These are phyloP conservation scores for Debaryomyces fabryi DNA, from an alignment of 1,139 yeast species.

Conservation along the genomic window DNA sequence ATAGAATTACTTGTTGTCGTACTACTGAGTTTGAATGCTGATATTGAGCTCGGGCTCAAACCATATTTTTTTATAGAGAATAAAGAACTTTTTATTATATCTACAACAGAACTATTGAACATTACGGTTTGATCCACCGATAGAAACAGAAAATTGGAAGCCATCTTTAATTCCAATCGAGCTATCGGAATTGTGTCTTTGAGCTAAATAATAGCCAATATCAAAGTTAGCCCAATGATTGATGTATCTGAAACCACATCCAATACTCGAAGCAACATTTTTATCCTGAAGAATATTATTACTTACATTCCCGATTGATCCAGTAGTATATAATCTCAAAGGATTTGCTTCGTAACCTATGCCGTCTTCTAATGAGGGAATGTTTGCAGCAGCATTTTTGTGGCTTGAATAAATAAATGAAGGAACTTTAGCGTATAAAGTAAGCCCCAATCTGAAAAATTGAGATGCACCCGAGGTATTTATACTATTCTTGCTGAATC, in stretches of 20 bases:
- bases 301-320: constrained; percentile 36
- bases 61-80: not conserved
- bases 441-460: constrained; percentile 37
- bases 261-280: constrained; percentile 37
- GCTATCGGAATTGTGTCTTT: constrained; percentile 26
- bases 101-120: constrained; percentile 7
- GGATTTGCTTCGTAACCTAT: constrained; percentile 34
- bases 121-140: constrained; percentile 42
- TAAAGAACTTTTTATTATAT: not conserved
- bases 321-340: constrained; percentile 45
- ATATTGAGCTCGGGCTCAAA: constrained; percentile 1
- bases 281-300: constrained; percentile 29
- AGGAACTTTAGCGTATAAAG: constrained; percentile 44
- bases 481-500: constrained; percentile 42
- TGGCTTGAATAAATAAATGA: constrained; percentile 26
- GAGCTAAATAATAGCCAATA: constrained; percentile 47
- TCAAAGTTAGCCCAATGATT: constrained; percentile 52
- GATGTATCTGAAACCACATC: constrained; percentile 47
- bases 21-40: not conserved
- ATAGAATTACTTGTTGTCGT: not conserved
- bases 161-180: constrained; percentile 45
- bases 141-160: constrained; percentile 48
- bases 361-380: constrained; percentile 17
- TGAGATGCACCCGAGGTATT: constrained; percentile 45
- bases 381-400: constrained; percentile 16